phyloP scores from a whole-genome alignment of 495 filamentous ascomycete species.

The Penicillium steckii region DNA sequence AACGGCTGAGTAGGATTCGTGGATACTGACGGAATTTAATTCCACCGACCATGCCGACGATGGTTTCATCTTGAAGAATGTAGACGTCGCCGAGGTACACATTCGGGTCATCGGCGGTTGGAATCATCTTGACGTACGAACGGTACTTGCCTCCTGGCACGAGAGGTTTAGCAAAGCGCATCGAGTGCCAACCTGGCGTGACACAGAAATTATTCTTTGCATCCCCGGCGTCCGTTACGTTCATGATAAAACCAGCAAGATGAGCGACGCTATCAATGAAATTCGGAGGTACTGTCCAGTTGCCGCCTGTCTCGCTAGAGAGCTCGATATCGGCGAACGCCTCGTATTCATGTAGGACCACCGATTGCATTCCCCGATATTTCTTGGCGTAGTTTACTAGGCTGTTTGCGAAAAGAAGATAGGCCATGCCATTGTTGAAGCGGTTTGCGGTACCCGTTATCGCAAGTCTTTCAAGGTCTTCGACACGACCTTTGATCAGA shows the following conservation, averaged over 20 bases:
- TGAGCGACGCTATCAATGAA: constrained; percentile 54
- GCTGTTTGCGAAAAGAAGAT: constrained; percentile 33
- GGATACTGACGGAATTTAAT: constrained; percentile 32
- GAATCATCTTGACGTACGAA: constrained; percentile 45
- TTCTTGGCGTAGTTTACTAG: constrained; percentile 38
- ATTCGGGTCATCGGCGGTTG: constrained; percentile 24
- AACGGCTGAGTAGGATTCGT: constrained; percentile 21
- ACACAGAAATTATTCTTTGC: constrained; percentile 47
- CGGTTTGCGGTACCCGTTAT: constrained; percentile 21
- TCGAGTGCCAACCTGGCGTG: constrained; percentile 38
- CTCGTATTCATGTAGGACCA: constrained; percentile 39
- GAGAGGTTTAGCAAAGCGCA: constrained; percentile 32
- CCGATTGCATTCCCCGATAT: constrained; percentile 40
- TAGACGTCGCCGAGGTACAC: constrained; percentile 40
- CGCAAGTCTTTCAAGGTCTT: constrained; percentile 21
- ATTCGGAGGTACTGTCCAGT: constrained; percentile 20
- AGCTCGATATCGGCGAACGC: constrained; percentile 39
- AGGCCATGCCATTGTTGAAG: constrained; percentile 27
- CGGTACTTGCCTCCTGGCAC: constrained; percentile 30
- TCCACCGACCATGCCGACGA: constrained; percentile 35
- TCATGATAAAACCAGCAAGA: constrained; percentile 55
- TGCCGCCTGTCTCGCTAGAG: neutral
- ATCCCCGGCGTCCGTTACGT: constrained; percentile 47
- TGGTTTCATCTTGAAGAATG: constrained; percentile 32
- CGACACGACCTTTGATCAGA: constrained; percentile 31